phyloP scores from a whole-genome alignment of 805 yeast species.

The Cyberlindnera galapagoensis region DNA sequence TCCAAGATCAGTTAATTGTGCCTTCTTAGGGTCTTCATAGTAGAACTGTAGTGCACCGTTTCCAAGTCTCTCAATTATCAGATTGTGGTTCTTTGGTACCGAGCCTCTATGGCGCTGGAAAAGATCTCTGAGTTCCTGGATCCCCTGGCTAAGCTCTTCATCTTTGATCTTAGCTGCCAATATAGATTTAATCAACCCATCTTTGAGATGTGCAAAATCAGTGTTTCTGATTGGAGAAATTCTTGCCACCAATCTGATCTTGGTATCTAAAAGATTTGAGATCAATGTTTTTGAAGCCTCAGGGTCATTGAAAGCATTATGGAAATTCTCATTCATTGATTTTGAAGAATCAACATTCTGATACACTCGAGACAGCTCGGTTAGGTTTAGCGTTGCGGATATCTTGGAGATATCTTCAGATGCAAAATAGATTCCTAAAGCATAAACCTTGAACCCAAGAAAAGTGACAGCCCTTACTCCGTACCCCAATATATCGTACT shows the following conservation, averaged over 20 bases:
- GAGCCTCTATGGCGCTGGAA: constrained; percentile 63
- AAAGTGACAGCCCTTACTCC: constrained; percentile 86
- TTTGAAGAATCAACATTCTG: constrained; percentile 27
- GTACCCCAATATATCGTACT: constrained; percentile 59
- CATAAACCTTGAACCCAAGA: constrained; percentile 76
- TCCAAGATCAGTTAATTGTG: constrained; percentile 42
- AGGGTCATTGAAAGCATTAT: constrained; percentile 42
- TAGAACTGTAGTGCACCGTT: constrained; percentile 42
- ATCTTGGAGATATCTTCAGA: constrained; percentile 43
- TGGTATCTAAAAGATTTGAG: constrained; percentile 48
- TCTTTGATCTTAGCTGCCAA: constrained; percentile 52
- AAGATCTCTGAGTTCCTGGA: constrained; percentile 56
- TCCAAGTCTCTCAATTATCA: constrained; percentile 48
- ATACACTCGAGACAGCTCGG: constrained; percentile 30
- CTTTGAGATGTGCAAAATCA: constrained; percentile 82
- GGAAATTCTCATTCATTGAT: constrained; percentile 35
- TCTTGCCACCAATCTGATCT: constrained; percentile 61
- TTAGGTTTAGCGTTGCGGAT: constrained; percentile 36
- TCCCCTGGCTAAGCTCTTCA: constrained; percentile 49
- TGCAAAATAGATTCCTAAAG: constrained; percentile 75
- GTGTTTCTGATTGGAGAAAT: constrained; percentile 87
- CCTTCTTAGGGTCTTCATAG: constrained; percentile 35
- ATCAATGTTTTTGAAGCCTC: constrained; percentile 46
- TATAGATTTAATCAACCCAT: constrained; percentile 80
- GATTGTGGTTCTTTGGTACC: constrained; percentile 67